These are phyloP conservation scores for Aquilaria sinensis DNA, from an alignment of 345 rosid genomes.

Conservation along the genomic window DNA sequence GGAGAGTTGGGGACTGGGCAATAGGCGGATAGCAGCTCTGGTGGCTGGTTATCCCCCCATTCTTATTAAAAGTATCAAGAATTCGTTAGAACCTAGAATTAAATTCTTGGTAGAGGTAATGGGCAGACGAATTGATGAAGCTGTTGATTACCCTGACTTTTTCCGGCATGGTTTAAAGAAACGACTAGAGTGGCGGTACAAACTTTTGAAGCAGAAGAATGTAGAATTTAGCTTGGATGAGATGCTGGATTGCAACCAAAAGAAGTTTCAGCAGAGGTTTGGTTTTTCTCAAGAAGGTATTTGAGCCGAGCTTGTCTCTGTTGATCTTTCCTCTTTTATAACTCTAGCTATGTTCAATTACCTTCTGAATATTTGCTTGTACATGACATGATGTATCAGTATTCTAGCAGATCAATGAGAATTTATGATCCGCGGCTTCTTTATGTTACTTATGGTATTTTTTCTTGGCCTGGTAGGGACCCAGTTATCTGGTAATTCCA, in stretches of 20 bases:
- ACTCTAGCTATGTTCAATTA: not conserved
- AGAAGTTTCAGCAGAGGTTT: conserved; percentile 52
- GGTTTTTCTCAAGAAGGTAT: conserved; percentile 29
- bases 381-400: conserved; percentile 5
- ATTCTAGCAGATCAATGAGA: conserved; percentile 15
- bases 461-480: no score
- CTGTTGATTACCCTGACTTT: conserved; percentile 50
- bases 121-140: conserved; percentile 62
- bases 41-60: conserved; percentile 63
- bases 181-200: conserved; percentile 51
- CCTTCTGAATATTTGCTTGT: not conserved
- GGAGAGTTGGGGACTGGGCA: conserved; percentile 44
- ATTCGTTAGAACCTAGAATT: conserved; percentile 65
- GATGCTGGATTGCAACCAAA: conserved; percentile 62
- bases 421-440: conserved; percentile 8
- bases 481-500: no score
- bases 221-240: conserved; percentile 62
- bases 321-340: conserved; percentile 15
- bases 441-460: not conserved
- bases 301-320: conserved; percentile 11
- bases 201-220: conserved; percentile 43
- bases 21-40: conserved; percentile 44
- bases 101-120: conserved; percentile 63
- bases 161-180: conserved; percentile 72
- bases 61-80: conserved; percentile 58